Percentiles rank a stretch among this genome's conserved stretches.
These are phyloP conservation scores for Yamadazyma pseudoaaseri DNA, from an alignment of 1,139 yeast species.

Conservation along the genomic window DNA sequence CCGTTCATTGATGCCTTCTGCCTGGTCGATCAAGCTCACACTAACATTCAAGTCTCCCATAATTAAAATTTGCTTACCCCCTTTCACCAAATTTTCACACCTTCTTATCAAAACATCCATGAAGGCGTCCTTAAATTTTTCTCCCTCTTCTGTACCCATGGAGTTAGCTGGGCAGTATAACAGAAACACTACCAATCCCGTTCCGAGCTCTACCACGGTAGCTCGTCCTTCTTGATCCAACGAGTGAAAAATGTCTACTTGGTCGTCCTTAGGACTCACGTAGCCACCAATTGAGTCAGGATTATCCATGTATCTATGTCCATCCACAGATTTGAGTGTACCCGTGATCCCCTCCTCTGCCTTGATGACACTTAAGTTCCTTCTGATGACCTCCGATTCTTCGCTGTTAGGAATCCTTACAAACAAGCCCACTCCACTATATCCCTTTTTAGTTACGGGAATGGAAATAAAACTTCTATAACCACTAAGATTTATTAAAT, in stretches of 20 bases:
- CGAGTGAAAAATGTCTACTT: slow-evolving; percentile 30
- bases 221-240: slow-evolving; percentile 87
- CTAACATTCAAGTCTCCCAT: slow-evolving; percentile 89
- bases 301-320: slow-evolving; percentile 22
- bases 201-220: slow-evolving; percentile 68
- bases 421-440: slow-evolving; percentile 89
- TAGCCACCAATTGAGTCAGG: slow-evolving; percentile 70
- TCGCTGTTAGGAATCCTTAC: slow-evolving; percentile 48
- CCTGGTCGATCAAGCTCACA: slow-evolving; percentile 78
- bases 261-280: slow-evolving; percentile 25
- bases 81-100: slow-evolving; percentile 47
- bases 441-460: slow-evolving; percentile 71
- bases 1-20: slow-evolving; percentile 58
- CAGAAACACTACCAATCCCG: slow-evolving; percentile 63
- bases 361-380: slow-evolving; percentile 50
- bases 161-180: slow-evolving; percentile 95
- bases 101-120: slow-evolving; percentile 58
- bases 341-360: slow-evolving; percentile 97
- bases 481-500: slow-evolving; percentile 56
- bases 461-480: slow-evolving; percentile 68
- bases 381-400: slow-evolving; percentile 36
- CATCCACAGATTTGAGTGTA: slow-evolving; percentile 26
- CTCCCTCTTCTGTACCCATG: slow-evolving; percentile 66
- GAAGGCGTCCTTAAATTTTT: slow-evolving; percentile 57
- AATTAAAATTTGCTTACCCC: slow-evolving; percentile 68